Base-by-base conservation (phyloP, 1,139 yeast genomes). In the Eremothecium cymbalariae region DNA sequence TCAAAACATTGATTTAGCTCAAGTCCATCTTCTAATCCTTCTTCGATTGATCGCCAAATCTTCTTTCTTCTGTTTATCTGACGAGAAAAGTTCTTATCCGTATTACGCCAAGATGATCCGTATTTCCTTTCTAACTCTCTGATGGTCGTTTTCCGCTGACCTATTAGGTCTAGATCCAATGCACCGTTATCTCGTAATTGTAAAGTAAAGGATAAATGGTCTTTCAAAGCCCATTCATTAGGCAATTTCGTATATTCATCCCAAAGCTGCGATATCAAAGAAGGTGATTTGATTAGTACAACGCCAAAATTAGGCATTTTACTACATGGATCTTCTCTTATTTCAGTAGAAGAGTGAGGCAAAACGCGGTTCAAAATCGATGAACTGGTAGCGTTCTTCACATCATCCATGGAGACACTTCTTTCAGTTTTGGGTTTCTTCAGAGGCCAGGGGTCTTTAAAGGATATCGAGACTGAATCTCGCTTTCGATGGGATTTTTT, bases 11-110 rank as follows among this genome's bases (percentile, higher is more conserved):
- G 47, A 3, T 43, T 34, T 32, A 51, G 28, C 6, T 43, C 23
- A 9, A 52, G 33, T 2, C 53, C 54, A 37, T 47, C 49, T 14
- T 34, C 31, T 16, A 51, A 25, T 4, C 55, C 55, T 18, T 42
- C 48, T 32, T 52, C 56, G 25, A 52, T 50, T 5, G 53, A 42
- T 23, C 42, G 41, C 56, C 56, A 52, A 13, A 51, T 48, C 28
- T 52, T 52, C 39, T 52, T 52, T 21, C 57, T 39, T 26, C 57
- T 46, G 33, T 52, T 52, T 13, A 52, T 47, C 34, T 52, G 56
- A 21, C 56, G 38, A 1, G 56, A 51, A 32, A 52, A 48, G 38
- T 51, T 51, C 32, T 50, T 52, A 27, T 51, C 53, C 19, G 37
- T 41, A 35, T 47, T 50, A 25, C 55, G 43, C 56, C 57, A 52